Evolutionary conservation across 768 basidiomycete genomes (phyloP), one percentile per base, ranked within the genome.

Genomic region (Mycena crocata): DNA sequence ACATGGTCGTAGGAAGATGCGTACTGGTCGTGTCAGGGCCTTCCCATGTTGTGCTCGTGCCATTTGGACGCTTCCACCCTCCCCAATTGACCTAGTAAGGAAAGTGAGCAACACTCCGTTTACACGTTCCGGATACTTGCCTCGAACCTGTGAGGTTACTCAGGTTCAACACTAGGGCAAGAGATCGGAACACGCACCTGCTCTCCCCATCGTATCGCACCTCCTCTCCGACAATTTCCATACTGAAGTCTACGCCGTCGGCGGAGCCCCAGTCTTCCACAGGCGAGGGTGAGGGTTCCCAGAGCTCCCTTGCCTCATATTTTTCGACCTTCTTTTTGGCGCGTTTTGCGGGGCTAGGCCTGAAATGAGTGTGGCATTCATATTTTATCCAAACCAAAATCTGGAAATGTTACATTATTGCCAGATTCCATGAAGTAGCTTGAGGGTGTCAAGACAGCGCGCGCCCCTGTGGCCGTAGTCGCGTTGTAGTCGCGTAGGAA

Each of bases 21-120:
- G 17, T n/a, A 24, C 21, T 31, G 17, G 46, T 46, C 28, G 45
- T 24, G 46, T 50, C 34, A 5, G 52, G 32, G 2, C 39, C 61
- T 28, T 65, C 42, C 68, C 68, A 69, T 15, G 68, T 69, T 3
- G 68, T 65, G 23, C 40, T 65, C 3, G 59, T 57, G 19, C 68
- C 68, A 37, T 69, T 64, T 1, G 35, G 8, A 19, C 68, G 64
- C n/a, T 19, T 23, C 68, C 68, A 69, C 7, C n/a, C 24, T 2
- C 19, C 13, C 68, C 64, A 69, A 1, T 5, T 2, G 5, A 69
- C 60, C 68, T 69, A 46, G 19, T 4, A 23, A 42, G 2, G 35
- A 31, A 10, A 17, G 19, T 30, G 24, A 54, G 28, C 32, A 52
- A 21, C 15, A 40, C 26, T 23, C 40, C n/a, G 28, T 30, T 32